Base-by-base conservation (phyloP, 208 protist species). In the Wallacemonas sp. region DNA sequence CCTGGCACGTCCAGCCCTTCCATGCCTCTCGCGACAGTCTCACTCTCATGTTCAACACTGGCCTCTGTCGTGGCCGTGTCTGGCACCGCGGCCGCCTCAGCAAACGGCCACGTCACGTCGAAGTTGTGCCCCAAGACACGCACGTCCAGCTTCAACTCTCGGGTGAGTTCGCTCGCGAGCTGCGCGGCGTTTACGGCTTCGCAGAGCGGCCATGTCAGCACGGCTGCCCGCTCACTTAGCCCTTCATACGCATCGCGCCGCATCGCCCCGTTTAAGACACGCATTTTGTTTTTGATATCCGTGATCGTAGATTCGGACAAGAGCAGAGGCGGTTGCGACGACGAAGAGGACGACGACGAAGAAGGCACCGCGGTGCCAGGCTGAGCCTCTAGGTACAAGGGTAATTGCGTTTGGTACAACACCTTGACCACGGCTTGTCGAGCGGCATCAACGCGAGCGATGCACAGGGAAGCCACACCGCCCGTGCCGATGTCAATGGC, bases 401-500 rank as follows among this genome's bases (percentile, higher is more conserved):
- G 86, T 6, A 96, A 69, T 53, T 92, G 86, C n/a, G 86, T 91
- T 19, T 93, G 87, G 46, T 93, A 90, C 62, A 96, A 64, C 0
- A 93, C 15, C 30, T 82, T 66, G 30, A 80, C 77, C 3, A 96
- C 54, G 2, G 75, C 80, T 26, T 60, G 64, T 1, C 39, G 65
- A 19, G 31, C 38, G 2, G 85, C 90, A 54, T 96, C 90, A 1
- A 96, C 90, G 54, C 90, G 86, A 5, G 70, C 90, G 53, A 96
- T 68, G 55, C 75, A 80, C 31, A 96, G 70, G 1, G 87, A 93
- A 0, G 80, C 59, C 38, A 80, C 77, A 1, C 87, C 87, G 51
- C 84, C 87, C 2, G 84, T 90, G 30, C 90, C 90, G 64, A 96
- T 90, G 54, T 96, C 90, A 26, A 96, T 90, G 17, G 90, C 90